These are phyloP conservation scores for Globisporangium splendens DNA, from an alignment of 352 stramenopile genomes.

Conservation along the genomic window DNA sequence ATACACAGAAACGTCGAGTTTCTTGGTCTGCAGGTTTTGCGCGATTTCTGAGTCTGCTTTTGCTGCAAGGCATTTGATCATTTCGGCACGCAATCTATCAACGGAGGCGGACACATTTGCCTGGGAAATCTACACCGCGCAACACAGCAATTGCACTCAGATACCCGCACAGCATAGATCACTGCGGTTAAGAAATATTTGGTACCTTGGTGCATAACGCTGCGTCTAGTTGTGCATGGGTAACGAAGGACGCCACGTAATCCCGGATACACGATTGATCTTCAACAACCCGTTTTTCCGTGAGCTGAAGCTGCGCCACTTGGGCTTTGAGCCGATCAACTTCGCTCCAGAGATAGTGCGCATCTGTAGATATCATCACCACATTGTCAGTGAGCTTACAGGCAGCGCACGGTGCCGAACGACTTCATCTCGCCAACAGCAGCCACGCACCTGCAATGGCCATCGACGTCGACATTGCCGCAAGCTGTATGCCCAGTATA, in stretches of 20 bases:
- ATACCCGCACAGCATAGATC: too few relatives aligned
- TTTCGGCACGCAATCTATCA: slow-evolving; percentile 29
- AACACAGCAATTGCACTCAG: too few relatives aligned
- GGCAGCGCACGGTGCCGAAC: too few relatives aligned
- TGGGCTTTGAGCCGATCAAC: slow-evolving; percentile 56
- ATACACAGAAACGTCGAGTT: slow-evolving; percentile 64
- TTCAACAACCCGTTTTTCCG: slow-evolving; percentile 20
- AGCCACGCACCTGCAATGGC: slow-evolving; percentile 8
- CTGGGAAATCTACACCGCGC: slow-evolving; percentile 26
- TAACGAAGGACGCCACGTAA: slow-evolving; percentile 45
- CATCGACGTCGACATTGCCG: slow-evolving; percentile 3
- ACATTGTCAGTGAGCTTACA: too few relatives aligned
- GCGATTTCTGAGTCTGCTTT: slow-evolving; percentile 42
- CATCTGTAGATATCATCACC: slow-evolving; percentile 20
- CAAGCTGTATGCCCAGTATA: too few relatives aligned
- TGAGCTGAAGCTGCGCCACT: slow-evolving; percentile 35
- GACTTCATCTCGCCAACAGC: not conserved
- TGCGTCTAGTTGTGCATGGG: slow-evolving; percentile 56
- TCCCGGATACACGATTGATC: slow-evolving; percentile 30
- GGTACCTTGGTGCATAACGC: slow-evolving; percentile 50
- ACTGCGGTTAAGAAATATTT: too few relatives aligned
- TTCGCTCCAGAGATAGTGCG: slow-evolving; percentile 49
- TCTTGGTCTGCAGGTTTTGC: slow-evolving; percentile 35
- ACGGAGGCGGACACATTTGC: slow-evolving; percentile 30
- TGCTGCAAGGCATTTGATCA: slow-evolving; percentile 24